A percentile compares a stretch with the other conserved stretches of the same genome.
phyloP scores from a whole-genome alignment of 2,329 filamentous ascomycete genomes.

The Lecanicillium sp. region DNA sequence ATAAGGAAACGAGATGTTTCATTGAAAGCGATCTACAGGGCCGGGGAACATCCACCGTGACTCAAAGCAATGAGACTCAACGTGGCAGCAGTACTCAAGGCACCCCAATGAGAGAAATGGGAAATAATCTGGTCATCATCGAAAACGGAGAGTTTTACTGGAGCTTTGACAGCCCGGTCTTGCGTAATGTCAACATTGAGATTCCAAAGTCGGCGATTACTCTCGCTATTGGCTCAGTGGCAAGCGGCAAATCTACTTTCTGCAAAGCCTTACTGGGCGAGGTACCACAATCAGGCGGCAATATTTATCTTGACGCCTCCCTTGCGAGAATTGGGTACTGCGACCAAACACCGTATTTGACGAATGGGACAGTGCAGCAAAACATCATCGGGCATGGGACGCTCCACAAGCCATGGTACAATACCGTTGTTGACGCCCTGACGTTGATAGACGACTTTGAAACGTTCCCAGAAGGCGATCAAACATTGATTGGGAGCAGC shows the following conservation, averaged over 20 bases:
- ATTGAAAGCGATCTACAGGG: not conserved
- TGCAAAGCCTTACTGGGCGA: conserved; percentile 24
- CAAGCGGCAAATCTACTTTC: conserved; percentile 31
- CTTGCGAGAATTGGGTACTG: conserved; percentile 18
- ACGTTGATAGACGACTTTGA: conserved; percentile 14
- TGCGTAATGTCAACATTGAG: conserved; percentile 22
- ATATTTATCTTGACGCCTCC: conserved; percentile 8
- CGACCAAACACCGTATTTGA: conserved; percentile 16
- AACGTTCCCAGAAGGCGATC: conserved; percentile 18
- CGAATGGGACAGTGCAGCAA: conserved; percentile 15
- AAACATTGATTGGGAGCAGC: conserved; percentile 22
- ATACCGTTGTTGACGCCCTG: conserved; percentile 14
- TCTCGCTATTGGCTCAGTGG: conserved; percentile 30
- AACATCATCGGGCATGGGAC: conserved; percentile 16
- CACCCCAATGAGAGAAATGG: too few relatives aligned
- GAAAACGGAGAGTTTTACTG: conserved; percentile 28
- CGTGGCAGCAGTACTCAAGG: conserved; percentile 1
- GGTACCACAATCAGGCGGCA: conserved; percentile 6
- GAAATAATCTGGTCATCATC: too few relatives aligned
- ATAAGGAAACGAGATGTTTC: not conserved
- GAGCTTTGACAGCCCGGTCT: conserved; percentile 16
- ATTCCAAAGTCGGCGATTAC: conserved; percentile 23
- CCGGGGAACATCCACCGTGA: too few relatives aligned
- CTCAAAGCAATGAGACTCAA: too few relatives aligned
- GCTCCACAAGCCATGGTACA: conserved; percentile 13